Evolutionary conservation across 345 rosid species (phyloP).

Genomic region (Euphorbia peplus): DNA sequence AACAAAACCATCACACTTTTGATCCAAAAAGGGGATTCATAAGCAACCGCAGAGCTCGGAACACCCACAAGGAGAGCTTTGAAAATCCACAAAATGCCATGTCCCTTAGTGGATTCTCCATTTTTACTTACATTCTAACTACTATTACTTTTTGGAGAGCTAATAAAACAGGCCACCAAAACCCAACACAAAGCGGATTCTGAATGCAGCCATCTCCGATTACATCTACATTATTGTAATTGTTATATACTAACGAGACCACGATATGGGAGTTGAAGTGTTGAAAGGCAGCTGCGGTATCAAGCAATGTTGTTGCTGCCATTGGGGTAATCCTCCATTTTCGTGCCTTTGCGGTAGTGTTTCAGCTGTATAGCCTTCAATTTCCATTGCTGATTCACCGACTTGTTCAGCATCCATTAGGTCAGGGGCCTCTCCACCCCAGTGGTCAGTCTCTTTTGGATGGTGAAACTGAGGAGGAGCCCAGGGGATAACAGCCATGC

Average conservation of each 20-base stretch:
- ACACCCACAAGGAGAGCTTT: too few relatives aligned
- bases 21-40: background rate
- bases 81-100: background rate
- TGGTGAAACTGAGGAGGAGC: slow-evolving; percentile 32
- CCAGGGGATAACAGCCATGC: slow-evolving; percentile 61
- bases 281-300: slow-evolving; percentile 42
- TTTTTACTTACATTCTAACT: background rate
- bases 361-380: slow-evolving; percentile 34
- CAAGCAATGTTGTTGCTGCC: slow-evolving; percentile 61
- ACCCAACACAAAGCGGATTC: background rate
- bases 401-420: slow-evolving; percentile 49
- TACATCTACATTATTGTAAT: background rate
- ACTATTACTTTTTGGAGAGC: too few relatives aligned
- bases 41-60: background rate
- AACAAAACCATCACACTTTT: background rate
- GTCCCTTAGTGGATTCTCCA: too few relatives aligned
- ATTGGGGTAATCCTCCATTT: slow-evolving; percentile 30
- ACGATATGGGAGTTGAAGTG: slow-evolving; percentile 46
- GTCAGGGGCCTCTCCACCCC: slow-evolving; percentile 23
- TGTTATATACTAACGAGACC: slow-evolving; percentile 33
- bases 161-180: background rate
- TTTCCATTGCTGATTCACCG: slow-evolving; percentile 51
- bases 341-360: slow-evolving; percentile 12
- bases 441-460: background rate
- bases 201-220: background rate